These are phyloP conservation scores for Euphorbia peplus DNA, from an alignment of 345 rosid genomes.

Conservation along the genomic window DNA sequence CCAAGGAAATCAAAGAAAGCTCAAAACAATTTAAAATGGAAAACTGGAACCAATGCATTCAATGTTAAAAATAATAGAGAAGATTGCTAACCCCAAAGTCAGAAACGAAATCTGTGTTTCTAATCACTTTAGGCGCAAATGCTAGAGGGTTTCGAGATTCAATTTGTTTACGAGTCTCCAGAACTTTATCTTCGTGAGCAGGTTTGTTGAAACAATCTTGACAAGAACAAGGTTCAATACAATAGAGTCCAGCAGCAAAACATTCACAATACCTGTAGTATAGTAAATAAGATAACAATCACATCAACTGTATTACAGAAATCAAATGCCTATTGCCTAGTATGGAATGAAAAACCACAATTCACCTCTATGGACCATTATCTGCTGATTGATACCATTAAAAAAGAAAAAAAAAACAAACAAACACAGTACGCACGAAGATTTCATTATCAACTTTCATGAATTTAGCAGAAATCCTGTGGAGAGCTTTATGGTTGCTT, in stretches of 20 bases:
- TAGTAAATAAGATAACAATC: constrained; percentile 25
- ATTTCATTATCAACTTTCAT: not conserved
- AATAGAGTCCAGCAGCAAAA: constrained; percentile 80
- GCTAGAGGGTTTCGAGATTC: constrained; percentile 76
- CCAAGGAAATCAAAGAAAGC: constrained; percentile 1
- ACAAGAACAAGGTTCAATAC: constrained; percentile 66
- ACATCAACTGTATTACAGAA: not conserved
- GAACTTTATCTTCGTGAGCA: constrained; percentile 47
- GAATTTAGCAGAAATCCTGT: too few relatives aligned
- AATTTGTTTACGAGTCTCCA: constrained; percentile 49
- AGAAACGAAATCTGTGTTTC: constrained; percentile 26
- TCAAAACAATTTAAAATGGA: not conserved
- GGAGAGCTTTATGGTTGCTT: too few relatives aligned
- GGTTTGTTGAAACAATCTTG: constrained; percentile 67
- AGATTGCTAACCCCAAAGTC: constrained; percentile 40
- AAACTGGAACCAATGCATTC: constrained; percentile 5
- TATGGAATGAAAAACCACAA: not conserved
- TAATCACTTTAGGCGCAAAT: constrained; percentile 77
- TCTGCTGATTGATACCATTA: not conserved
- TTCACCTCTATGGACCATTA: not conserved
- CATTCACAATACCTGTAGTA: constrained; percentile 71
- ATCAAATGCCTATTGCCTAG: not conserved
- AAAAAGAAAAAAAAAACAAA: not conserved
- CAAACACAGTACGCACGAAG: not conserved
- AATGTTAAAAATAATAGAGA: constrained; percentile 8